Conservation (phyloP, 2,329 filamentous ascomycete species). For the Claviceps paspali region DNA sequence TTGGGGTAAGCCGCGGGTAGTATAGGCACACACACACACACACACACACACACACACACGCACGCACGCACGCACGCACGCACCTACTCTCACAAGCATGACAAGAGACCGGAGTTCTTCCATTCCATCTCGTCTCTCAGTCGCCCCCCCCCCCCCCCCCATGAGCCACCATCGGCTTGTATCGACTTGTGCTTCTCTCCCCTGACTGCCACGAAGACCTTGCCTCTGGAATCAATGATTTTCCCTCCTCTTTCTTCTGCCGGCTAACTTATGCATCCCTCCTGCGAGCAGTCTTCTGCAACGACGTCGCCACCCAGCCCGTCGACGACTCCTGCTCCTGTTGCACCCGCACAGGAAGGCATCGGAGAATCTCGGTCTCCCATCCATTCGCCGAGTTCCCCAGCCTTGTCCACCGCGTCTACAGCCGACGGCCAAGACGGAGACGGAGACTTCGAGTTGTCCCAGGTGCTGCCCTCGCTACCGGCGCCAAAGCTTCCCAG, state of each 20-base stretch:
- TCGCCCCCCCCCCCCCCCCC: too few relatives aligned
- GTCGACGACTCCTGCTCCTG: constrained; percentile 36
- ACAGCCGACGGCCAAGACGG: constrained; percentile 42
- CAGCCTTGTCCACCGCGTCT: constrained; percentile 45
- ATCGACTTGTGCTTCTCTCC: too few relatives aligned
- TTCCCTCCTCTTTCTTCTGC: too few relatives aligned
- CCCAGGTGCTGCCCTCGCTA: constrained; percentile 42
- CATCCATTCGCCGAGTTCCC: constrained; percentile 31
- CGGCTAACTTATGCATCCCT: constrained; percentile 12
- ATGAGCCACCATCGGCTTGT: not conserved
- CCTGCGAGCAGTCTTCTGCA: constrained; percentile 20
- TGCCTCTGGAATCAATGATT: not conserved
- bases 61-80: too few relatives aligned
- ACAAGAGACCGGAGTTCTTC: not conserved
- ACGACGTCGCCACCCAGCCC: constrained; percentile 42
- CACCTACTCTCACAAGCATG: too few relatives aligned
- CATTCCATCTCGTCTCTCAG: not conserved
- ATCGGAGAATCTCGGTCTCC: constrained; percentile 22
- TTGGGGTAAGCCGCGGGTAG: constrained; percentile 1
- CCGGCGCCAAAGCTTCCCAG: constrained; percentile 42
- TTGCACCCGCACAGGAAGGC: constrained; percentile 47
- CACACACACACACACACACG: too few relatives aligned
- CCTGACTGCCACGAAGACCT: not conserved
- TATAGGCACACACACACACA: too few relatives aligned
- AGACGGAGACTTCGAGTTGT: constrained; percentile 37